Conservation (phyloP, 1,139 yeast species). For the Pichia sp. region DNA sequence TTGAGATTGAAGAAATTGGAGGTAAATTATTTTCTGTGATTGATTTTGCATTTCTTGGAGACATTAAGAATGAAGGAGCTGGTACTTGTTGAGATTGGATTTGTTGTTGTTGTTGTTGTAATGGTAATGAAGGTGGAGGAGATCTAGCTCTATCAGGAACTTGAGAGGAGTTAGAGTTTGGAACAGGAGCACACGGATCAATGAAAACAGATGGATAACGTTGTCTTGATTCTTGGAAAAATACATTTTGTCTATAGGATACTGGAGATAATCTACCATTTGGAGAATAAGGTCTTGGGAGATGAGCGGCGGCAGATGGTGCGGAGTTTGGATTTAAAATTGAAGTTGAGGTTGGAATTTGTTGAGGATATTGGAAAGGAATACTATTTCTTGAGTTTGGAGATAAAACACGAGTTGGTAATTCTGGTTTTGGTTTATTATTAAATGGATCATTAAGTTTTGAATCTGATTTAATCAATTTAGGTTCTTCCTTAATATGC, state of each 20-base stretch:
- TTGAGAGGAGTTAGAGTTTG: conserved; percentile 13
- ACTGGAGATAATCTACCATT: conserved; percentile 14
- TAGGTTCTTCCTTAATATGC: not conserved
- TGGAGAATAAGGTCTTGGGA: conserved; percentile 8
- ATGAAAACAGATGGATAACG: conserved; percentile 37
- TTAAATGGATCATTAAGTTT: conserved; percentile 3
- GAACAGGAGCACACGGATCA: conserved; percentile 39
- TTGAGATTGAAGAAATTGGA: conserved; percentile 16
- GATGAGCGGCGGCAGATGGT: not conserved
- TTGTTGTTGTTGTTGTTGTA: conserved; percentile 2
- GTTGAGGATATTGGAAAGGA: not conserved
- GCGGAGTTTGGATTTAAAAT: not conserved
- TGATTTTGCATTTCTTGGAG: conserved; percentile 2
- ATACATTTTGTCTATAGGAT: conserved; percentile 15
- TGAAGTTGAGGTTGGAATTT: not conserved
- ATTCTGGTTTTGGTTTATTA: not conserved
- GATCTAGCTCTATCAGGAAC: conserved; percentile 9
- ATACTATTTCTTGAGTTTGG: not conserved
- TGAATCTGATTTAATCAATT: not conserved
- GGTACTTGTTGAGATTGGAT: too few species aligned
- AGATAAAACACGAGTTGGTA: not conserved
- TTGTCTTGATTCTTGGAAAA: conserved; percentile 24
- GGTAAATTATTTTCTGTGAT: conserved; percentile 6
- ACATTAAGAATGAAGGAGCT: not conserved
- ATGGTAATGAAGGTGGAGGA: conserved; percentile 8